Evolutionary conservation across 2,329 filamentous ascomycete species (phyloP).

Genomic region (Seiridium cupressi): DNA sequence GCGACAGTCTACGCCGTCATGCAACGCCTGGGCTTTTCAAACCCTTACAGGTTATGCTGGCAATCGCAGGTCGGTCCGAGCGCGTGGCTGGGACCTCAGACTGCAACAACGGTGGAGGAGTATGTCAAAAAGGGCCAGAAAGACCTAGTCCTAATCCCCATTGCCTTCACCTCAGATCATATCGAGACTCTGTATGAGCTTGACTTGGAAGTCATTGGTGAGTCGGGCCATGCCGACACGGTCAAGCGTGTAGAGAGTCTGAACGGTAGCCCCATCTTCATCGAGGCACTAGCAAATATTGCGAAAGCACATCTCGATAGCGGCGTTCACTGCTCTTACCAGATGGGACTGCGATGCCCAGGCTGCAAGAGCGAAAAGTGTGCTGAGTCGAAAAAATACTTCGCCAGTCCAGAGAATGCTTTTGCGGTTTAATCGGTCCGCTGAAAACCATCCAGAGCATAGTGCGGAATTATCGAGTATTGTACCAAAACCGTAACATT

Average conservation of each 20-base stretch:
- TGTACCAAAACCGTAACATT: not conserved
- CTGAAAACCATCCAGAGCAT: no score
- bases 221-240: slow-evolving; percentile 72
- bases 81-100: slow-evolving; percentile 95
- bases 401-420: slow-evolving; percentile 37
- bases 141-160: slow-evolving; percentile 87
- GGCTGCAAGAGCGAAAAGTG: slow-evolving; percentile 91
- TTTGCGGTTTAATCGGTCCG: slow-evolving; percentile 16
- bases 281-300: slow-evolving; percentile 83
- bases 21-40: slow-evolving; percentile 80
- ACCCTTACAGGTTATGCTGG: slow-evolving; percentile 94
- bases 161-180: slow-evolving; percentile 98
- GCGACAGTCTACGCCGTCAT: slow-evolving; percentile 98
- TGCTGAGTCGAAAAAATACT: slow-evolving; percentile 71
- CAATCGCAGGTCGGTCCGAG: slow-evolving; percentile 96
- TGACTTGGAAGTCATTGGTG: slow-evolving; percentile 91
- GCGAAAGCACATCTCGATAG: slow-evolving; percentile 76
- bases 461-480: not conserved
- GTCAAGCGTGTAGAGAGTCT: slow-evolving; percentile 90
- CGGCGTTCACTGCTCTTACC: slow-evolving; percentile 67
- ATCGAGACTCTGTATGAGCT: slow-evolving; percentile 96
- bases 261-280: slow-evolving; percentile 89
- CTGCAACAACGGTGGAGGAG: slow-evolving; percentile 79
- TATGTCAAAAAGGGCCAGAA: slow-evolving; percentile 91
- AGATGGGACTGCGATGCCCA: slow-evolving; percentile 90